Evolutionary conservation across 139 green algal species (phyloP).

Genomic region (Limnomonas spitsbergensis): DNA sequence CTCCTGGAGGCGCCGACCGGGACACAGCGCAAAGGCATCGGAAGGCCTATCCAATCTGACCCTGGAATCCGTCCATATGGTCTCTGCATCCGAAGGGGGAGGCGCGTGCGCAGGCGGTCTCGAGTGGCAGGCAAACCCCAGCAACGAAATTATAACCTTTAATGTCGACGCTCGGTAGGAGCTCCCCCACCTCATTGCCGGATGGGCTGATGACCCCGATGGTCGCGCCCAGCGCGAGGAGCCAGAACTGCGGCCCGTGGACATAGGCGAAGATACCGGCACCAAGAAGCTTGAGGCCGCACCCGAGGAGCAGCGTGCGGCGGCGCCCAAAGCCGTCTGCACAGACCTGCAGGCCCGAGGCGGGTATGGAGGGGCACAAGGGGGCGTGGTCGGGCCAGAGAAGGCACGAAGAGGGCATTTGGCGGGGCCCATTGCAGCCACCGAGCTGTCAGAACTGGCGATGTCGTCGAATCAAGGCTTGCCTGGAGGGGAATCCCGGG

Average conservation of each 20-base stretch:
- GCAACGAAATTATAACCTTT: background rate
- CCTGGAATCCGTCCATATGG: no score
- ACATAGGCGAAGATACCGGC: background rate
- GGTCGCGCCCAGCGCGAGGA: background rate
- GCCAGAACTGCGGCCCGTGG: conserved; percentile 9
- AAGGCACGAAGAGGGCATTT: background rate
- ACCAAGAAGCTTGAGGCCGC: background rate
- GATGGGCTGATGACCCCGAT: conserved; percentile 13
- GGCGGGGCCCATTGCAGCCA: background rate
- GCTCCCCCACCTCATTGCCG: conserved; percentile 15
- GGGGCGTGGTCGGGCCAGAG: no score
- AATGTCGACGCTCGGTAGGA: no score
- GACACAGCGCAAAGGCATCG: no score
- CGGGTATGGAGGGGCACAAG: background rate
- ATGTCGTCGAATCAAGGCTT: no score
- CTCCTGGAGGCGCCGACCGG: no score
- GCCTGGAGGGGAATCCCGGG: no score
- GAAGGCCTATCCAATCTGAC: no score
- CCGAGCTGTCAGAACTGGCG: background rate
- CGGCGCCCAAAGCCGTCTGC: background rate
- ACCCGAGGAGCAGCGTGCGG: background rate
- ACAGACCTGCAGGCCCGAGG: background rate
- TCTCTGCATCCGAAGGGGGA: background rate
- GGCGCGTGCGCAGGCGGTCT: background rate
- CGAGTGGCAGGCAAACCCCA: background rate